Base-by-base conservation (phyloP, 306 rosid genomes). In the Cicer cuneatum region DNA sequence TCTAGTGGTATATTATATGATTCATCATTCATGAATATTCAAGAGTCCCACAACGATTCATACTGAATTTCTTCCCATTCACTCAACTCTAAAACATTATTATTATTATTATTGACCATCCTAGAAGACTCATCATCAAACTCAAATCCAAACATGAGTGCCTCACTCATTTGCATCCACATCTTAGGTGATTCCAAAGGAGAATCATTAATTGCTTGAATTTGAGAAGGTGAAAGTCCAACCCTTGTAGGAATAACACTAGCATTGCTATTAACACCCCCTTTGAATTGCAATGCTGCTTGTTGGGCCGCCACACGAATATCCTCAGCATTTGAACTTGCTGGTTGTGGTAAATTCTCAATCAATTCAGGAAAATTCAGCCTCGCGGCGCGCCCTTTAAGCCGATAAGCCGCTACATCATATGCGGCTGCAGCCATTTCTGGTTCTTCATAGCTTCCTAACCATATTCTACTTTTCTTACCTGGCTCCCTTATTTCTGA, bases 341-440 rank as follows among this genome's bases (percentile, higher is more conserved):
- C 78, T 0, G 98, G 97, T n/a, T 77, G 47, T 0, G 97, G 96
- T 38, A 93, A 64, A 5, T 73, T 76, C 2, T 71, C 85, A 0
- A 42, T 63, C 21, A 88, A 2, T 24, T 93, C 89, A 0, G 98
- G 97, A n/a, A 93, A 91, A 68, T 93, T 93, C 0, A 93, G 90
- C 48, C 42, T 69, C 0, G 91, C 90, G 0, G 72, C 83, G 0
- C 52, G 82, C 7, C 98, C 98, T 11, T 81, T 64, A 3, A 93
- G 82, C 72, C 87, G 91, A 19, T 88, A 83, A 6, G 98, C 97
- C 0, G 98, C 98, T 10, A 78, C 97, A 24, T 93, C 98, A 29
- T 91, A 93, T 0, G 98, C 98, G 0, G 96, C 98, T 0, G 98
- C 98, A 0, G 97, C 98, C 97, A 93, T 93, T 49, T 91, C 89